Evolutionary conservation across 2,329 filamentous ascomycete genomes (phyloP).

Genomic region (Calonectria multiphialidica): DNA sequence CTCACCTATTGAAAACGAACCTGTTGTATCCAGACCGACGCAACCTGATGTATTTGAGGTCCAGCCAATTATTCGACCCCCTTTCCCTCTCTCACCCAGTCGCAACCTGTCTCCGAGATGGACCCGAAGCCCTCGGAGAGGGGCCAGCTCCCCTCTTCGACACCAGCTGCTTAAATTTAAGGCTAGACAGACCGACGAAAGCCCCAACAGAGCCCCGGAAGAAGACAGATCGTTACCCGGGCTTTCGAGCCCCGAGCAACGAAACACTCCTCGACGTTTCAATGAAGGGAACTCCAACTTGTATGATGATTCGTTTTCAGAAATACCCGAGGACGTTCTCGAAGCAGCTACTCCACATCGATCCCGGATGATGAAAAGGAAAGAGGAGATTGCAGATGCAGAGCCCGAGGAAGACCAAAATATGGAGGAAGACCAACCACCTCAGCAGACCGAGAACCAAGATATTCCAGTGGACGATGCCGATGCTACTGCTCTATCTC

Average conservation of each 20-base stretch:
- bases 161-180: slow-evolving; percentile 49
- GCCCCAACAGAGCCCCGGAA: slow-evolving; percentile 12
- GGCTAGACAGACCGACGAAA: slow-evolving; percentile 39
- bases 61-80: slow-evolving; percentile 32
- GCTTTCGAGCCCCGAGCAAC: slow-evolving; percentile 17
- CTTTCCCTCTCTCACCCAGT: slow-evolving; percentile 35
- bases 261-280: slow-evolving; percentile 17
- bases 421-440: slow-evolving; percentile 14
- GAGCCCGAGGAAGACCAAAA: slow-evolving; percentile 22
- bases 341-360: slow-evolving; percentile 61
- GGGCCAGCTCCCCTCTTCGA: slow-evolving; percentile 45
- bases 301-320: slow-evolving; percentile 70
- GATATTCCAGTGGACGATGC: slow-evolving; percentile 35
- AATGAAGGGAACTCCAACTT: slow-evolving; percentile 48
- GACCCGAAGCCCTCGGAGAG: slow-evolving; percentile 52
- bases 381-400: background rate
- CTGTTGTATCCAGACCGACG: background rate
- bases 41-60: slow-evolving; percentile 26
- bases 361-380: slow-evolving; percentile 14
- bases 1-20: background rate
- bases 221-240: slow-evolving; percentile 2
- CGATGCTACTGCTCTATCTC: slow-evolving; percentile 48
- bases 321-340: slow-evolving; percentile 65
- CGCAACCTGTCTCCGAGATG: slow-evolving; percentile 43
- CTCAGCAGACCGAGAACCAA: slow-evolving; percentile 14